These are phyloP conservation scores for Thecamonas trahens DNA, from an alignment of 78 protist species.

Conservation along the genomic window DNA sequence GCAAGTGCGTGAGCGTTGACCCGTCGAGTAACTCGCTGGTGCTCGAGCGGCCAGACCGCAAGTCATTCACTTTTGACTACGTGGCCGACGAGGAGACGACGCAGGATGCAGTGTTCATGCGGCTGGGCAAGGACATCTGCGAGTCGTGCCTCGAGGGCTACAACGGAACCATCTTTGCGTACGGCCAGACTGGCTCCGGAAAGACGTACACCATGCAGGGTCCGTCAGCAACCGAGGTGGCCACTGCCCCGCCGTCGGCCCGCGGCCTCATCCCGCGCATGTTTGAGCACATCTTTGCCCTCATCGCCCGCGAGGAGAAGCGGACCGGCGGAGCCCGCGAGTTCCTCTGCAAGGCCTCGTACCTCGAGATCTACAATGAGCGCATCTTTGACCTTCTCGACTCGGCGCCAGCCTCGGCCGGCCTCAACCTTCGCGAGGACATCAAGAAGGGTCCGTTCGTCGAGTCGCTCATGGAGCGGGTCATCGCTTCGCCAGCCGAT, in stretches of 20 bases:
- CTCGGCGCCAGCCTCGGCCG: background rate
- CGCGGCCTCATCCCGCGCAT: constrained; percentile 20
- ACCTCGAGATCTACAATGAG: constrained; percentile 45
- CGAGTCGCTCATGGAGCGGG: background rate
- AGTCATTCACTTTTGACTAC: background rate
- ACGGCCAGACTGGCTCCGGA: constrained; percentile 8
- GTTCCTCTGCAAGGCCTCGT: background rate
- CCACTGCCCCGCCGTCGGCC: background rate
- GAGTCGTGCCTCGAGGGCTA: constrained; percentile 10
- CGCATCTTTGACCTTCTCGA: constrained; percentile 28
- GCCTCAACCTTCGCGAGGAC: background rate
- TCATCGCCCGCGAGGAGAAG: constrained; percentile 1
- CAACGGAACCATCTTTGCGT: constrained; percentile 34
- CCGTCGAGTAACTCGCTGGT: background rate
- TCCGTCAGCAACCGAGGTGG: background rate
- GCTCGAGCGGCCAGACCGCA: background rate
- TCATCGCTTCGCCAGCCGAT: background rate
- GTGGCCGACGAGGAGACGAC: background rate
- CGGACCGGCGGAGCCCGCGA: background rate
- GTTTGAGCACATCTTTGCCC: background rate
- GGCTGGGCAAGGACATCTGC: background rate
- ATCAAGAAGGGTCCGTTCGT: background rate
- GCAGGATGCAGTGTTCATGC: constrained; percentile 16
- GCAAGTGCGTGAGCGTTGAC: background rate
- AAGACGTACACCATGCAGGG: constrained; percentile 12